Conservation (phyloP, 352 stramenopile species). For the Phytophthora macrochlamydospora region DNA sequence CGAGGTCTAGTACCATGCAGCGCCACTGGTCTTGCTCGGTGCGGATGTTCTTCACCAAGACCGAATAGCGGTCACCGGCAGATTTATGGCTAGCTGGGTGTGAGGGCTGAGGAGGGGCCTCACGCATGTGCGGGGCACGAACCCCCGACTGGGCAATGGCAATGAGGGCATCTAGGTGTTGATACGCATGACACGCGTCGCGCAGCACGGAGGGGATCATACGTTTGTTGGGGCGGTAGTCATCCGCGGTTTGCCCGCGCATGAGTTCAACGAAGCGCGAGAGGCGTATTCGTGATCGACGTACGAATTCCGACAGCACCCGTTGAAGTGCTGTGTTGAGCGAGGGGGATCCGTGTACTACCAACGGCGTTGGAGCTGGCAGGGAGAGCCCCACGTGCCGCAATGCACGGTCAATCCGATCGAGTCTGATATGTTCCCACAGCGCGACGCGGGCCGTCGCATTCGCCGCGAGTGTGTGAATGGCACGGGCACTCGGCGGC, state of each 20-base stretch:
- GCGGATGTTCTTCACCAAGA: constrained; percentile 12
- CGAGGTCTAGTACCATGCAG: too few relatives aligned
- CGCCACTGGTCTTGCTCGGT: not conserved
- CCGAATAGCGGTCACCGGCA: not conserved
- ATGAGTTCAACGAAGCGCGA: not conserved
- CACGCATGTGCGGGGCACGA: not conserved
- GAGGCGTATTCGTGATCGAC: not conserved
- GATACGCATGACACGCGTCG: not conserved
- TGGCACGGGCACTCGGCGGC: too few relatives aligned
- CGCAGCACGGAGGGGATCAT: not conserved
- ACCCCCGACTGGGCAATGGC: not conserved
- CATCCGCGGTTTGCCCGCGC: not conserved
- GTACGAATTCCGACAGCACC: constrained; percentile 6
- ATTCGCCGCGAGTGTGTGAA: too few relatives aligned
- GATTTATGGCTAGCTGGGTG: constrained; percentile 1
- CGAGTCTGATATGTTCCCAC: too few relatives aligned
- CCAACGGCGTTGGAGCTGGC: not conserved
- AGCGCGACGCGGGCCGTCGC: too few relatives aligned
- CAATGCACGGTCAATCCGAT: too few relatives aligned
- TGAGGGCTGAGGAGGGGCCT: not conserved
- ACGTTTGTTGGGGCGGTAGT: constrained; percentile 1
- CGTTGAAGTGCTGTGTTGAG: not conserved
- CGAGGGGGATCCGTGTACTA: not conserved
- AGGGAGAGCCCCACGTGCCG: not conserved
- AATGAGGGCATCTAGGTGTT: not conserved